Base-by-base conservation (phyloP, 768 basidiomycete genomes). In the Trametes sanguinea region DNA sequence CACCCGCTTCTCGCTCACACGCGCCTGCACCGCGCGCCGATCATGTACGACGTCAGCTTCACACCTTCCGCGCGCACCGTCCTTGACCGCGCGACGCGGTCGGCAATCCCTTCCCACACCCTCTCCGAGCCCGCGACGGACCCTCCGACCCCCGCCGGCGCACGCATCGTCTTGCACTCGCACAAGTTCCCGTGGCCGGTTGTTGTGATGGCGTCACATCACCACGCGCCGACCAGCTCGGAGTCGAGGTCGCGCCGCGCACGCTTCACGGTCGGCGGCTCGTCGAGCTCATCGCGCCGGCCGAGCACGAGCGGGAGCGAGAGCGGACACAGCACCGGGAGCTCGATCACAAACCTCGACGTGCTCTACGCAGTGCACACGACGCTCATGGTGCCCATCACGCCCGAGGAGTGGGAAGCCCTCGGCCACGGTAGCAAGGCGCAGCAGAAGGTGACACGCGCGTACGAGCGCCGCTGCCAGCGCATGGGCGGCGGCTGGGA, bases 401-500 rank as follows among this genome's bases (percentile, higher is more conserved):
- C 85, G 10, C 80, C 81, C 3, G 80, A 82, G 55, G 88, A 90
- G 66, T 90, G 88, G 88, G 81, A 82, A 51, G 72, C 77, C 0
- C 77, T 89, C 4, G 85, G 85, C 0, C 75, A 80, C 51, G 80
- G 81, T 11, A 83, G 82, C 65, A 78, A 80, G 3, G 77, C 78
- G 29, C 87, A 89, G 69, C 80, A 85, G 51, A 83, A 81, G 63
- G 80, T 85, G 16, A 79, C 85, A 16, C 77, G 77, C 30, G 85
- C 86, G 37, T 89, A 88, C 66, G 83, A 88, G 70, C 78, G 79
- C 63, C 76, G 88, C 35, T 89, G 88, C 61, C 74, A 76, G 57
- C 78, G 77, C 65, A 79, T 82, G 71, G 86, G 85, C 30, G 86
- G 83, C 2, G 86, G 85, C 11, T 87, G 86, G 86, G 85, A 87